These are phyloP conservation scores for Coemansia interrupta DNA, from an alignment of 192 early-diverging fungal species.

Conservation along the genomic window DNA sequence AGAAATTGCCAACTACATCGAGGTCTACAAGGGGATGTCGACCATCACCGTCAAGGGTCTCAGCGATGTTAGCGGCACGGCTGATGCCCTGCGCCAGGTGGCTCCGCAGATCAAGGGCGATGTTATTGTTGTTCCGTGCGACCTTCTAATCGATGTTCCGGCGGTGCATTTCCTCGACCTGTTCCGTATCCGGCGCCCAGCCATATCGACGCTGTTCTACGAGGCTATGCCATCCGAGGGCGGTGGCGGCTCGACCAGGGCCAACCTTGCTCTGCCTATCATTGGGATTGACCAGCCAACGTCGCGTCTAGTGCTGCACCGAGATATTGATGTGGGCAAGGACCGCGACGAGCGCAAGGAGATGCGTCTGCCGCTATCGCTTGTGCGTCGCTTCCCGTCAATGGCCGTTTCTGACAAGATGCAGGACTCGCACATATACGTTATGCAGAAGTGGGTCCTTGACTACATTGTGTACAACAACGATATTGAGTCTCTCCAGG, in stretches of 20 bases:
- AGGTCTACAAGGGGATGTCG: conserved; percentile 55
- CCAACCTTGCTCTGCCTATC: conserved; percentile 17
- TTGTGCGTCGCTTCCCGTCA: conserved; percentile 74
- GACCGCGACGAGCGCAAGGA: conserved; percentile 10
- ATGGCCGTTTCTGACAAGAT: conserved; percentile 76
- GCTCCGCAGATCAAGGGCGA: conserved; percentile 85
- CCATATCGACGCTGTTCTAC: conserved; percentile 80
- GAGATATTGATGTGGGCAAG: conserved; percentile 14
- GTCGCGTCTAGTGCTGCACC: conserved; percentile 48
- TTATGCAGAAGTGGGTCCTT: conserved; percentile 91
- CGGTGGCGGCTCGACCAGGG: conserved; percentile 53
- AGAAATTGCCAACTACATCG: conserved; percentile 54
- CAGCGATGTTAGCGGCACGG: conserved; percentile 67
- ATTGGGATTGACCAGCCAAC: conserved; percentile 51
- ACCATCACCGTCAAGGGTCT: conserved; percentile 50
- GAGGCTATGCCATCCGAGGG: conserved; percentile 72
- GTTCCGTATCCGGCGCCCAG: conserved; percentile 73
- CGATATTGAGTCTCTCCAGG: conserved; percentile 68
- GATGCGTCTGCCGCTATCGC: conserved; percentile 39
- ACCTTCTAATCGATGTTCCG: conserved; percentile 80
- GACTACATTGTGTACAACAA: conserved; percentile 71
- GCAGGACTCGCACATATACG: conserved; percentile 88
- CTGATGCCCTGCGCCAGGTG: conserved; percentile 76
- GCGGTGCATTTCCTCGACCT: conserved; percentile 81
- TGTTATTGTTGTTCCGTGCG: conserved; percentile 90